These are phyloP conservation scores for Trypanosoma congolense DNA, from an alignment of 208 protist genomes.

Conservation along the genomic window DNA sequence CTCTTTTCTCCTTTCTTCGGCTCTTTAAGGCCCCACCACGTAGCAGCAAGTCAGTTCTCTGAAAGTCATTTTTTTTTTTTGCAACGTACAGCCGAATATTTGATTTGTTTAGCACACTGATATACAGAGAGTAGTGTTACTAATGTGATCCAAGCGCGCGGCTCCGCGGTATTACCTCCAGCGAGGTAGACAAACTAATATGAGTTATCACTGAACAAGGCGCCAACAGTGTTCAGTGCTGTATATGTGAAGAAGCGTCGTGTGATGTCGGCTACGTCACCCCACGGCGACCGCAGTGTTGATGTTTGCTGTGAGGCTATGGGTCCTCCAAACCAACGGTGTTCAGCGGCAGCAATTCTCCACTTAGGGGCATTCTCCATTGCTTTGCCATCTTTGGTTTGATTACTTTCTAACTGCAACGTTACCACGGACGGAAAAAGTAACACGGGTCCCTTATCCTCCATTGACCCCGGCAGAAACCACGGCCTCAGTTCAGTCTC, in stretches of 20 bases:
- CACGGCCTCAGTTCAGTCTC: conserved; percentile 28
- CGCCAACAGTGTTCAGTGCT: background rate
- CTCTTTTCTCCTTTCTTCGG: too few species aligned
- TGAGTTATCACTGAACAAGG: background rate
- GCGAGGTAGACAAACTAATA: too few species aligned
- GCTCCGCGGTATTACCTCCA: too few species aligned
- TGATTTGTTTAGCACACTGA: background rate
- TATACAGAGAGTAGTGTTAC: too few species aligned
- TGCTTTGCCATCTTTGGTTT: background rate
- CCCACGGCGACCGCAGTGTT: conserved; percentile 41
- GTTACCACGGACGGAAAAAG: conserved; percentile 41
- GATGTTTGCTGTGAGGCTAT: conserved; percentile 52
- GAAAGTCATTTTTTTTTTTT: conserved; percentile 1
- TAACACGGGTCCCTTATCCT: background rate
- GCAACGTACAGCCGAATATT: background rate
- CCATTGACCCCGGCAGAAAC: conserved; percentile 22
- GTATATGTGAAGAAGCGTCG: conserved; percentile 52
- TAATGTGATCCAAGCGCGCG: too few species aligned
- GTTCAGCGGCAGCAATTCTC: conserved; percentile 46
- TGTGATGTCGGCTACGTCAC: conserved; percentile 60
- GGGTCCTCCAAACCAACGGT: conserved; percentile 72
- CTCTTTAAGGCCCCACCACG: too few species aligned
- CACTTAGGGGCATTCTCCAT: background rate
- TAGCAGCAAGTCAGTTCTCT: too few species aligned
- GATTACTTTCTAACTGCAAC: conserved; percentile 46